phyloP scores from a whole-genome alignment of 2,329 filamentous ascomycete species.

The Magnaporthales sp. region DNA sequence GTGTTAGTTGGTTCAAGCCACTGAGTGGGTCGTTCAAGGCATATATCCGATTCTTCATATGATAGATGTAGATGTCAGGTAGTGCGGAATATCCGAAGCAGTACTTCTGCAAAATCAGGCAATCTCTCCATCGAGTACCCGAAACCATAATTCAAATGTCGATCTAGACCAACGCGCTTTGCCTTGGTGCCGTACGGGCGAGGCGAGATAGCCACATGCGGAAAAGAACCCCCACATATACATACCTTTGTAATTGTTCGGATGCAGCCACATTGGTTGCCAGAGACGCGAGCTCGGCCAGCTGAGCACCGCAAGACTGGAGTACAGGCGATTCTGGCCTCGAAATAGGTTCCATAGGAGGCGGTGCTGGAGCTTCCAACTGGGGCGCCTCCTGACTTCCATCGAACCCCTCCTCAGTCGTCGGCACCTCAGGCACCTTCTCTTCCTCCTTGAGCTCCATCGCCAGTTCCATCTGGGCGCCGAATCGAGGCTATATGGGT shows the following conservation, averaged over 20 bases:
- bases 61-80: background rate
- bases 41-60: background rate
- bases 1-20: background rate
- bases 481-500: background rate
- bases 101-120: background rate
- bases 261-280: slow-evolving; percentile 26
- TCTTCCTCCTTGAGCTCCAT: background rate
- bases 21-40: background rate
- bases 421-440: background rate
- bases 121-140: background rate
- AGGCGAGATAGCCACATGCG: background rate
- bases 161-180: background rate
- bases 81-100: too few relatives aligned
- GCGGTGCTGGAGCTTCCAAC: slow-evolving; percentile 17
- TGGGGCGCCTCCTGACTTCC: slow-evolving; percentile 29
- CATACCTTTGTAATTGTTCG: background rate
- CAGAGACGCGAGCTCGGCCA: slow-evolving; percentile 36
- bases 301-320: slow-evolving; percentile 33
- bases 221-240: background rate
- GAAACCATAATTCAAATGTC: background rate
- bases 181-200: background rate
- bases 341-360: slow-evolving; percentile 37
- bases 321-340: slow-evolving; percentile 41
- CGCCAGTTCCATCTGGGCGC: background rate
- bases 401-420: background rate